Conservation (phyloP, 2,329 filamentous ascomycete genomes). For the Penicillium sp. region DNA sequence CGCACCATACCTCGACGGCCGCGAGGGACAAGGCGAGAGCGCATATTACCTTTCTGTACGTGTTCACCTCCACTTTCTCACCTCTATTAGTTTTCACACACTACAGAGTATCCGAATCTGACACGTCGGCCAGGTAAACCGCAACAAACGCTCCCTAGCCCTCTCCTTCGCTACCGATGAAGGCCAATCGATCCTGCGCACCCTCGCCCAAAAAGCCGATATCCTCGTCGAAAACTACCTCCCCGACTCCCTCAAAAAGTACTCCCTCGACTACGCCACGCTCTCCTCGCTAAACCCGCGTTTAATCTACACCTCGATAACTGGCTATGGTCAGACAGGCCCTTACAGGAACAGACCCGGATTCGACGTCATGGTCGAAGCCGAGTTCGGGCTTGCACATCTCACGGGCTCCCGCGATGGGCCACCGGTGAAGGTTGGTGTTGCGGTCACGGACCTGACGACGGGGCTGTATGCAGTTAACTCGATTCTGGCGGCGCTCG, state of each 20-base stretch:
- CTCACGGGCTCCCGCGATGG: conserved; percentile 90
- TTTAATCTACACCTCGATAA: conserved; percentile 94
- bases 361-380: conserved; percentile 99
- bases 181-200: conserved; percentile 85
- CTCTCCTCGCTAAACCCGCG: conserved; percentile 79
- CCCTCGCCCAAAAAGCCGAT: conserved; percentile 81
- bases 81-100: too few relatives aligned
- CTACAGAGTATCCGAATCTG: conserved; percentile 22
- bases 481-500: conserved; percentile 90
- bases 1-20: conserved; percentile 71
- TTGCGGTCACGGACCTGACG: conserved; percentile 94
- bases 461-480: conserved; percentile 96
- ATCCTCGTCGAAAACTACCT: conserved; percentile 97
- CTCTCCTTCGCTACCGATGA: conserved; percentile 86
- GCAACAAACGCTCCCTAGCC: conserved; percentile 94
- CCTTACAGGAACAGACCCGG: conserved; percentile 86
- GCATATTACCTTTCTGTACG: conserved; percentile 88
- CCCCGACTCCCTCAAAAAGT: conserved; percentile 86
- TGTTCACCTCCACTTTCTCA: too few relatives aligned
- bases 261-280: conserved; percentile 84
- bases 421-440: conserved; percentile 95
- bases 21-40: conserved; percentile 77
- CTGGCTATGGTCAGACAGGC: conserved; percentile 94
- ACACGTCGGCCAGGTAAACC: conserved; percentile 71
- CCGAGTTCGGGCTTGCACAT: conserved; percentile 97